Conservation (phyloP, 805 yeast genomes). For the Suhomyces sp. region DNA sequence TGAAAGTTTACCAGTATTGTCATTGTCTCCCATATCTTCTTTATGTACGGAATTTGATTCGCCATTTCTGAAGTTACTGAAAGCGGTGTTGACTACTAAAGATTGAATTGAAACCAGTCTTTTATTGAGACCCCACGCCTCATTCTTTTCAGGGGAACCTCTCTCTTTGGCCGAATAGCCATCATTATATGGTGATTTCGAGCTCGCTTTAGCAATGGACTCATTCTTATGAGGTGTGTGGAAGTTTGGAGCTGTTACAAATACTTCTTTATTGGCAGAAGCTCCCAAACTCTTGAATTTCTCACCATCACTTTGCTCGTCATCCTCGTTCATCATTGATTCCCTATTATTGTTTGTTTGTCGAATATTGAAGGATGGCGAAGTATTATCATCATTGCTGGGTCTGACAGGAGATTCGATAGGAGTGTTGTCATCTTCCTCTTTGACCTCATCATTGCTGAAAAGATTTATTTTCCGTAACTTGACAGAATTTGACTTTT, state of each 20-base stretch:
- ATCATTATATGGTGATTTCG: background rate
- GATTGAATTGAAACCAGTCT: conserved; percentile 21
- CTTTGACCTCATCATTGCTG: conserved; percentile 10
- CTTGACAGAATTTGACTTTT: conserved; percentile 39
- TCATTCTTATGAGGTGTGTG: background rate
- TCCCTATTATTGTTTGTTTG: conserved; percentile 9
- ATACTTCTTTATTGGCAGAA: conserved; percentile 18
- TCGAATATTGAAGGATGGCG: conserved; percentile 20
- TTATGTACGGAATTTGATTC: background rate
- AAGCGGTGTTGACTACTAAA: conserved; percentile 36
- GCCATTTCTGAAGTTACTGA: conserved; percentile 28
- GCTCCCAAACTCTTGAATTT: conserved; percentile 18
- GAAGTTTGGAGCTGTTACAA: conserved; percentile 19
- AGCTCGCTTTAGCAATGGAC: background rate
- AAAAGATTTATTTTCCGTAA: conserved; percentile 41
- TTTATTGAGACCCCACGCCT: conserved; percentile 10
- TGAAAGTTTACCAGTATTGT: background rate
- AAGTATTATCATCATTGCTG: conserved; percentile 2
- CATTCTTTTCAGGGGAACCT: conserved; percentile 7
- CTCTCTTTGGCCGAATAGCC: conserved; percentile 3
- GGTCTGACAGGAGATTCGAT: background rate
- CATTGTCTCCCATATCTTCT: background rate
- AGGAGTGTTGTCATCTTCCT: conserved; percentile 2
- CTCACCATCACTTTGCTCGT: conserved; percentile 8
- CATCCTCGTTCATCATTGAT: conserved; percentile 13